A percentile compares a stretch with the other conserved stretches of the same genome.
Conservation (phyloP, 1,284 basidiomycete genomes). For the Irpex sp. region DNA sequence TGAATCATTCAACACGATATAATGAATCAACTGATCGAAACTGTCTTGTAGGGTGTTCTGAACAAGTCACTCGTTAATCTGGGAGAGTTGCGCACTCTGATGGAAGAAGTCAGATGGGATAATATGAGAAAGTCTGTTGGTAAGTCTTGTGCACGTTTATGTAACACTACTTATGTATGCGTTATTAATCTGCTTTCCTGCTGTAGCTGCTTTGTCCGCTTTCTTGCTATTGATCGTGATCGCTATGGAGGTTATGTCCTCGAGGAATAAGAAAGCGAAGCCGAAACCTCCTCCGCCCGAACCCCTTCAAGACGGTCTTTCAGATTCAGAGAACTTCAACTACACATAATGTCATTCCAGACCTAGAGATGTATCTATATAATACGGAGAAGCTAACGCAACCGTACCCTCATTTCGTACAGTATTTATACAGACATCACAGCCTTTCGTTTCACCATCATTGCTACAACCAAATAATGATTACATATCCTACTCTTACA, state of each 20-base stretch:
- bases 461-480: background rate
- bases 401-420: background rate
- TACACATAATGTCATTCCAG: conserved; percentile 14
- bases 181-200: background rate
- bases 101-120: conserved; percentile 90
- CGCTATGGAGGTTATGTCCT: conserved; percentile 56
- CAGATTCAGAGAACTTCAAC: conserved; percentile 25
- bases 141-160: conserved; percentile 36
- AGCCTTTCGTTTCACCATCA: background rate
- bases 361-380: background rate
- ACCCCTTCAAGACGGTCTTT: conserved; percentile 13
- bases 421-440: background rate
- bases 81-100: conserved; percentile 82
- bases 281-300: conserved; percentile 31
- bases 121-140: conserved; percentile 85
- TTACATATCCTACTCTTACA: background rate
- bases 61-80: conserved; percentile 84
- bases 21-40: background rate
- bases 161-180: background rate
- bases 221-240: conserved; percentile 67
- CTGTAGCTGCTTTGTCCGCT: conserved; percentile 54
- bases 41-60: conserved; percentile 63
- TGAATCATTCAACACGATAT: conserved; percentile 25
- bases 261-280: conserved; percentile 29
- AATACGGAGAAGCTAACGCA: too few relatives aligned